Base-by-base conservation (phyloP, 2,329 filamentous ascomycete genomes). In the Sporothrix dimorphospora region DNA sequence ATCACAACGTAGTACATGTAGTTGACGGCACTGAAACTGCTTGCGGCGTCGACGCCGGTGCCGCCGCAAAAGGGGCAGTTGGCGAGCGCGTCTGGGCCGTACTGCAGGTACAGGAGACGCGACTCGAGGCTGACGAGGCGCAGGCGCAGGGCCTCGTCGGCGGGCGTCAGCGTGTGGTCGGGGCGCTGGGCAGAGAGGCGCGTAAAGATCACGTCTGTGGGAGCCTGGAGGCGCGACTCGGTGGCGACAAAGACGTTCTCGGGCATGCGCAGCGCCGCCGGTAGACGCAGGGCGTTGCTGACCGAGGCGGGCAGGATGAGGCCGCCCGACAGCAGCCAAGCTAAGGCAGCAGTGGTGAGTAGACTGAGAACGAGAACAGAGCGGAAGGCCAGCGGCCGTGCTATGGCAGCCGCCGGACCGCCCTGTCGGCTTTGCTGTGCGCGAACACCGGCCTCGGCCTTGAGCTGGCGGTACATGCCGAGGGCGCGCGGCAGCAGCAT, bases 1-100 rank as follows among this genome's bases (percentile, higher is more conserved):
- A 95, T 92, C 0, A 97, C 81, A 16, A 92, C 91, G 82, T 97
- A 98, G 79, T 92, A 87, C 66, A 97, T 86, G 83, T 94, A 98
- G 55, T 87, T 89, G 49, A 83, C 84, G 5, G 89, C 86, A 65
- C 92, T 89, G 72, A 92, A 90, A n/a, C 88, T 82, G 68, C 83
- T 85, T 51, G 27, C 27, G n/a, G 59, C 67, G 63, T 72, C 74
- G 34, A 49, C 61, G 51, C 72, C 72, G 1, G 70, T 68, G 55
- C 71, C 72, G 86, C 38, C 69, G 86, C 94, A 98, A 83, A 97
- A 97, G n/a, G 89, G 87, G 80, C 94, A 98, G 72, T 89, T 85
- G 27, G 90, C 85, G 49, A 98, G 80, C 9, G 91, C 89, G 45
- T 88, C 85, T 0, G 94, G 93, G 2, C 96, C 96, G 81, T 90